phyloP scores from a whole-genome alignment of 2,329 filamentous ascomycete genomes.

The Cladosporium colombiae region DNA sequence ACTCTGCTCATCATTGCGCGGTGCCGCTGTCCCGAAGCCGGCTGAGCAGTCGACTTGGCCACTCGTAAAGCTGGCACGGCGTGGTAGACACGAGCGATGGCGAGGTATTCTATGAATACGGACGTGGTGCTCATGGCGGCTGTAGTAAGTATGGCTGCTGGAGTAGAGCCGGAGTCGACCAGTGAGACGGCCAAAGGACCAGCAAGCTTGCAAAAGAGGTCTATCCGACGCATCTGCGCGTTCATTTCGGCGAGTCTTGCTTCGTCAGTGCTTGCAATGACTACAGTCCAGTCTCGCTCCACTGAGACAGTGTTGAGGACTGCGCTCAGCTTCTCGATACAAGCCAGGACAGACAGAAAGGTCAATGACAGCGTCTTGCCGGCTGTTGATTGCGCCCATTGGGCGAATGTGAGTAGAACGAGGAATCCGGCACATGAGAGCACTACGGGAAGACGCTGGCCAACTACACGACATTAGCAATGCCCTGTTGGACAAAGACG shows the following conservation, averaged over 20 bases:
- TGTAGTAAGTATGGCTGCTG: conserved; percentile 51
- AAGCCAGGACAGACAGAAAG: conserved; percentile 57
- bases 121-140: conserved; percentile 53
- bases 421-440: conserved; percentile 29
- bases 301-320: conserved; percentile 68
- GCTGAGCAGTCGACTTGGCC: conserved; percentile 10
- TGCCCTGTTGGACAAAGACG: not conserved
- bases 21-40: not conserved
- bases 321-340: conserved; percentile 67
- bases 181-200: conserved; percentile 56
- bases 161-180: conserved; percentile 51
- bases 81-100: conserved; percentile 49
- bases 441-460: conserved; percentile 32
- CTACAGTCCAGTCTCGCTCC: conserved; percentile 63
- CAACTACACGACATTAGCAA: conserved; percentile 22
- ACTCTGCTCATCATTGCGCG: not conserved
- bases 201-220: conserved; percentile 59
- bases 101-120: conserved; percentile 54
- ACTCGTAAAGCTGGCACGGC: conserved; percentile 35
- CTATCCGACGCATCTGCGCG: conserved; percentile 61
- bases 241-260: conserved; percentile 40
- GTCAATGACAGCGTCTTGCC: conserved; percentile 29
- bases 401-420: not conserved
- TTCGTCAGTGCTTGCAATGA: conserved; percentile 49
- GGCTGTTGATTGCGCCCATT: not conserved